Evolutionary conservation across 805 yeast genomes (phyloP).

Genomic region (Spathaspora girioi): DNA sequence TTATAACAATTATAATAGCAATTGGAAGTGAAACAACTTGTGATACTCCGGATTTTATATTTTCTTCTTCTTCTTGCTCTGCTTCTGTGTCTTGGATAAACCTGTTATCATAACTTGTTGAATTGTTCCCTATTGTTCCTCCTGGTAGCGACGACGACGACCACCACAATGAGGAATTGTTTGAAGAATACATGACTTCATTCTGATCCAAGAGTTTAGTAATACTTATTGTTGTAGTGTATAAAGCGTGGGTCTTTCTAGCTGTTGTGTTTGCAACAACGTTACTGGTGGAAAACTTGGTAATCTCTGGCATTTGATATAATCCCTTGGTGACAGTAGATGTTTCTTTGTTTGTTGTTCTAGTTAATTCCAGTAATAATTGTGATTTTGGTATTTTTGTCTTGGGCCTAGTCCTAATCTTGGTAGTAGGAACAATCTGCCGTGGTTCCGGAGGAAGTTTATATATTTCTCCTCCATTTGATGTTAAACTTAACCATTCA

Average conservation of each 20-base stretch:
- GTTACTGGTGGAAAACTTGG: neutral
- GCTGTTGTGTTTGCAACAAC: neutral
- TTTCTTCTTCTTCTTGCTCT: neutral
- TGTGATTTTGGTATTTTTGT: neutral
- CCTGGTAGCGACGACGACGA: neutral
- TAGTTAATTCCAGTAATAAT: neutral
- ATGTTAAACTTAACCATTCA: conserved; percentile 12
- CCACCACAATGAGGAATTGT: neutral
- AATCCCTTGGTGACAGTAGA: neutral
- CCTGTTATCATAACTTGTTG: neutral
- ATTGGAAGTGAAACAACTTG: neutral
- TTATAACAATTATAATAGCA: neutral
- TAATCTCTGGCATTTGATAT: neutral
- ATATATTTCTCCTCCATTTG: conserved; percentile 10
- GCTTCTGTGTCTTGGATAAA: neutral
- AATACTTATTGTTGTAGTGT: neutral
- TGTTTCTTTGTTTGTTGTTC: neutral
- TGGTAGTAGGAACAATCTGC: neutral
- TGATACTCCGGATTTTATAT: neutral
- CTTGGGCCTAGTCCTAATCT: neutral
- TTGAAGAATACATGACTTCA: neutral
- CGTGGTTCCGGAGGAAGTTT: neutral
- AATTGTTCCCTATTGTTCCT: neutral
- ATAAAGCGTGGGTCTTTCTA: neutral
- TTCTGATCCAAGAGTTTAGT: neutral